Evolutionary conservation across 1,284 basidiomycete species (phyloP).

Genomic region (Leccinum fuscescens): DNA sequence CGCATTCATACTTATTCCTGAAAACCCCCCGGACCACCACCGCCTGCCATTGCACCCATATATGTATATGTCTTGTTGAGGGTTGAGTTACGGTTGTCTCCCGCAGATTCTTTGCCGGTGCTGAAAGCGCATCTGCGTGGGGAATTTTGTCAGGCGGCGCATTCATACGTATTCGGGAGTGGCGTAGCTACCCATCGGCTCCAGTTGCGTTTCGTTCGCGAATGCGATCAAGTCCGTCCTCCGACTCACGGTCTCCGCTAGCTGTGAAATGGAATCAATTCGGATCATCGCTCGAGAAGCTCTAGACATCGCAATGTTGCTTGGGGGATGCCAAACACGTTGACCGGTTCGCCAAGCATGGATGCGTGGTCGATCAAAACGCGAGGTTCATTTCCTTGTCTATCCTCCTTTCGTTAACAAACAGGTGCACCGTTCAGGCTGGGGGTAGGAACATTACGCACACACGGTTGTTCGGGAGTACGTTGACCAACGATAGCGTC

Average conservation of each 20-base stretch:
- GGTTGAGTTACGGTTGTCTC: conserved; percentile 24
- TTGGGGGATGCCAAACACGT: conserved; percentile 81
- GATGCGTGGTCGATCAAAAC: conserved; percentile 53
- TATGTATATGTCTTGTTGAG: conserved; percentile 11
- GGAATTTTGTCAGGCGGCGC: conserved; percentile 22
- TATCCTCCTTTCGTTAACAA: conserved; percentile 43
- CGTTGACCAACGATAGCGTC: conserved; percentile 56
- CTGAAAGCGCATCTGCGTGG: conserved; percentile 33
- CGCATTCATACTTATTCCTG: conserved; percentile 28
- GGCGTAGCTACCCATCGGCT: conserved; percentile 59
- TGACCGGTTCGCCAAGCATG: conserved; percentile 75
- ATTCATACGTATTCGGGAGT: conserved; percentile 33
- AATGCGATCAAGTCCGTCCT: conserved; percentile 74
- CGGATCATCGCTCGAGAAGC: conserved; percentile 16
- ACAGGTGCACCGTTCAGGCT: conserved; percentile 34
- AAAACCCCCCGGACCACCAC: too few relatives aligned
- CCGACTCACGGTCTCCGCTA: conserved; percentile 72
- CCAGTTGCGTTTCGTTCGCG: conserved; percentile 50
- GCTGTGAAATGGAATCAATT: conserved; percentile 36
- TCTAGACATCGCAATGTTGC: conserved; percentile 83
- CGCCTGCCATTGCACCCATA: too few relatives aligned
- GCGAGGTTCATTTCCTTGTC: conserved; percentile 60
- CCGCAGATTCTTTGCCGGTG: conserved; percentile 33
- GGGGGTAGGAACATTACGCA: conserved; percentile 41
- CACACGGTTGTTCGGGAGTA: conserved; percentile 36